phyloP scores from a whole-genome alignment of 192 early-diverging fungal genomes.

The Coemansia sp. region DNA sequence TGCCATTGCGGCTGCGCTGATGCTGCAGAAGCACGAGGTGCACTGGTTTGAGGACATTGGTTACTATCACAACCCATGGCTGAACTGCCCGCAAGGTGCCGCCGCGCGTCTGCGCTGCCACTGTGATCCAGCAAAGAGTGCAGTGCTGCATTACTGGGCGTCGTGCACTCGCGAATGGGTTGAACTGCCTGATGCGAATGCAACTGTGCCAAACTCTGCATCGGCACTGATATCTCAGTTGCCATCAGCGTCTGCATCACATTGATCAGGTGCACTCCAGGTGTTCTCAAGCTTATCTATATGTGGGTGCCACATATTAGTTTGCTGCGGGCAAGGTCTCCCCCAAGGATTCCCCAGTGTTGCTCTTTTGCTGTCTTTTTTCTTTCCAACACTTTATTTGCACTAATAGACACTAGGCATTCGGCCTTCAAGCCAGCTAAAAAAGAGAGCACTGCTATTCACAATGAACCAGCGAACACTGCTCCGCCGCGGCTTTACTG shows the following conservation, averaged over 20 bases:
- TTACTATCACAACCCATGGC: conserved; percentile 62
- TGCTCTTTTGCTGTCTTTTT: conserved; percentile 1
- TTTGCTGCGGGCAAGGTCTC: background rate
- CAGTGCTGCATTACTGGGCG: conserved; percentile 46
- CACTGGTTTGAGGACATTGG: conserved; percentile 75
- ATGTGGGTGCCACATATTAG: background rate
- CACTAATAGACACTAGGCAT: background rate
- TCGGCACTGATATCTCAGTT: background rate
- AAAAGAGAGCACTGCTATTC: background rate
- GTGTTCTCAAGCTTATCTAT: background rate
- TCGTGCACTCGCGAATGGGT: conserved; percentile 48
- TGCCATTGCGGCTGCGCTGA: conserved; percentile 60
- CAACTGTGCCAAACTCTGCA: background rate
- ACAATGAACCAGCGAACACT: conserved; percentile 13
- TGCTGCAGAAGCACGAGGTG: conserved; percentile 58
- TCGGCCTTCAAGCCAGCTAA: background rate
- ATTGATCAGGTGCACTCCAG: background rate
- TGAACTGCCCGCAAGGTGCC: conserved; percentile 42
- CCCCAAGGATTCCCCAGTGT: background rate
- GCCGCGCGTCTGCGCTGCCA: conserved; percentile 45
- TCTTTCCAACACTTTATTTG: background rate
- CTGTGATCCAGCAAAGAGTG: conserved; percentile 50
- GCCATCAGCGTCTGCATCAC: background rate
- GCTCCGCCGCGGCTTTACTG: conserved; percentile 30
- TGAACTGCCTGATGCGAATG: conserved; percentile 17